phyloP scores from a whole-genome alignment of 169 alveolate genomes.

The Eimeria falciformis region DNA sequence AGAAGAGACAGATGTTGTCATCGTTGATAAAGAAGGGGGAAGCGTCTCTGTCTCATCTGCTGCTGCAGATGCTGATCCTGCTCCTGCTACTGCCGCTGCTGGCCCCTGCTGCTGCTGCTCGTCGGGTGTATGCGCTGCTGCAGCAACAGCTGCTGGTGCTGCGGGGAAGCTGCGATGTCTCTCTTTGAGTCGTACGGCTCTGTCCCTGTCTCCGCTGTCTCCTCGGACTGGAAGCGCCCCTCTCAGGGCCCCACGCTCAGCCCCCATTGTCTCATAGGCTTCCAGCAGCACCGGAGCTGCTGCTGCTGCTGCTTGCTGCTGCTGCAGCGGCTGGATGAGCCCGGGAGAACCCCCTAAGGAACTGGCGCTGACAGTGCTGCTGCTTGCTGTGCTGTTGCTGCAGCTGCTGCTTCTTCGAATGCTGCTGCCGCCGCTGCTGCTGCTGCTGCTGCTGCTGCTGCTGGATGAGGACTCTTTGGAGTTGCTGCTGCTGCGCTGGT shows the following conservation, averaged over 20 bases:
- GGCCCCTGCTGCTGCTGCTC: constrained; percentile 66
- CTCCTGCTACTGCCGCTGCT: constrained; percentile 24
- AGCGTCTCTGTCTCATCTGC: background rate
- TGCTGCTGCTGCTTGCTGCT: too few relatives aligned
- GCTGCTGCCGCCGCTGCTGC: constrained; percentile 8
- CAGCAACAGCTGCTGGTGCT: background rate
- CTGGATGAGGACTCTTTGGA: background rate
- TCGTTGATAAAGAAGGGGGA: background rate
- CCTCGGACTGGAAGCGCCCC: too few relatives aligned
- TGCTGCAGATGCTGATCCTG: constrained; percentile 63
- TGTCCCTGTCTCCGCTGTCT: too few relatives aligned
- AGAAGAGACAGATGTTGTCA: background rate
- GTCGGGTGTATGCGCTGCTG: background rate
- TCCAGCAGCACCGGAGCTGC: too few relatives aligned
- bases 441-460: background rate
- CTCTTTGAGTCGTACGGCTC: background rate
- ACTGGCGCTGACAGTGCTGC: background rate
- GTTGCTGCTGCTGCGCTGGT: background rate
- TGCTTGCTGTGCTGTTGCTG: background rate
- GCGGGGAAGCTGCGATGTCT: background rate
- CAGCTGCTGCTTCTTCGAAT: background rate
- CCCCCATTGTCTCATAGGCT: too few relatives aligned
- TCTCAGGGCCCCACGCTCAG: too few relatives aligned
- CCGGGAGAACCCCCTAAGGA: background rate
- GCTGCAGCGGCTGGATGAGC: too few relatives aligned